Percentiles rank a stretch among this genome's conserved stretches.
Evolutionary conservation across 2,329 filamentous ascomycete species (phyloP).

Genomic region (Fusarium ambrosium): DNA sequence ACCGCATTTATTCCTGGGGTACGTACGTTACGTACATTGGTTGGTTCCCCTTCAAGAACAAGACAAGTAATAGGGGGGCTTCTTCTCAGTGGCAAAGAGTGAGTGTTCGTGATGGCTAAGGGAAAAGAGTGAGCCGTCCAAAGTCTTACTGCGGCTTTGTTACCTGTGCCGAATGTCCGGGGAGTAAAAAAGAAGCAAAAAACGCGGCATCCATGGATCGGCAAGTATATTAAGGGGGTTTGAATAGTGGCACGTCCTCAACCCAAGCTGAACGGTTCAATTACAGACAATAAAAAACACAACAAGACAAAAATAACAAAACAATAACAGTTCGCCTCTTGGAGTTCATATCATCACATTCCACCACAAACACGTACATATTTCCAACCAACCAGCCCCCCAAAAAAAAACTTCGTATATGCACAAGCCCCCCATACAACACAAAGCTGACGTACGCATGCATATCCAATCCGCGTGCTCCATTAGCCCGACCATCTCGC

Average conservation of each 20-base stretch:
- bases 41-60: background rate
- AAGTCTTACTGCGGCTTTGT: background rate
- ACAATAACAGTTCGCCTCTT: background rate
- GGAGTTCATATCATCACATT: background rate
- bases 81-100: background rate
- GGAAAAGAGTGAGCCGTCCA: background rate
- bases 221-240: background rate
- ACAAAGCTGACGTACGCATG: constrained; percentile 7
- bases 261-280: background rate
- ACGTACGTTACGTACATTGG: background rate
- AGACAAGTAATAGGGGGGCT: background rate
- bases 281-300: background rate
- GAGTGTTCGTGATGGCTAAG: background rate
- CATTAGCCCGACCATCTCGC: background rate
- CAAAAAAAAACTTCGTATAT: constrained; percentile 1
- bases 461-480: background rate
- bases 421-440: constrained; percentile 1
- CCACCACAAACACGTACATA: background rate
- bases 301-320: background rate
- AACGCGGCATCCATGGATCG: background rate
- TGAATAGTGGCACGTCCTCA: background rate
- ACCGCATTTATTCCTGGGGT: constrained; percentile 2
- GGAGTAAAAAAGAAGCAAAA: background rate
- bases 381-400: background rate
- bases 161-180: background rate